Evolutionary conservation across 2,329 filamentous ascomycete species (phyloP).

Genomic region (Emmonsiellopsis sp.): DNA sequence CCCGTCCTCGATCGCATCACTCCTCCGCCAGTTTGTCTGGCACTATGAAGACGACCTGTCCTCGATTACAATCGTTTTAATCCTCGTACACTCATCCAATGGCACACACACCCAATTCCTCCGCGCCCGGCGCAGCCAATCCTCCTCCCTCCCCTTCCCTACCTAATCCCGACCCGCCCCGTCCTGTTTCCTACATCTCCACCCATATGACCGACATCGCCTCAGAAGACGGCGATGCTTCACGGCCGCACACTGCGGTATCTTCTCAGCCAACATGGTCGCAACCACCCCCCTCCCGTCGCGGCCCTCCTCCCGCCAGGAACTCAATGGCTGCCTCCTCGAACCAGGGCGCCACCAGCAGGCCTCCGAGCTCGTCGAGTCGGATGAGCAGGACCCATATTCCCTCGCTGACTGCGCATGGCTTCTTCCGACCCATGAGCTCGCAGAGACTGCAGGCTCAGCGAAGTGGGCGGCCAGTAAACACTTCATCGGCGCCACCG

Average conservation of each 20-base stretch:
- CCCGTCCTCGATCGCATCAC: not conserved
- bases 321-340: slow-evolving; percentile 28
- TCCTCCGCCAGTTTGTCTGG: not conserved
- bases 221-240: slow-evolving; percentile 41
- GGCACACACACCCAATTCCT: slow-evolving; percentile 3
- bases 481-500: slow-evolving; percentile 18
- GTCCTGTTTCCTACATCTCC: slow-evolving; percentile 45
- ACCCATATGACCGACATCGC: slow-evolving; percentile 59
- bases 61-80: slow-evolving; percentile 1
- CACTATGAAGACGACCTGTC: slow-evolving; percentile 1
- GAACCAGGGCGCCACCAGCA: slow-evolving; percentile 30
- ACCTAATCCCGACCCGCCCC: slow-evolving; percentile 13
- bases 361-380: slow-evolving; percentile 50
- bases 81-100: slow-evolving; percentile 1
- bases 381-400: slow-evolving; percentile 77
- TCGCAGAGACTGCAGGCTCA: slow-evolving; percentile 90
- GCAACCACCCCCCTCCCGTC: slow-evolving; percentile 48
- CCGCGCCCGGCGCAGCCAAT: not conserved
- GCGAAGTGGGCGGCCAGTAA: slow-evolving; percentile 50
- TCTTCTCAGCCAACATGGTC: slow-evolving; percentile 45
- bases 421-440: slow-evolving; percentile 95
- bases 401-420: slow-evolving; percentile 76
- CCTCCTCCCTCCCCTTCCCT: not conserved
- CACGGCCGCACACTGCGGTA: slow-evolving; percentile 28
- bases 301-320: slow-evolving; percentile 35